Base-by-base conservation (phyloP, 2,329 filamentous ascomycete species). In the Cladosporium sphaerospermum region DNA sequence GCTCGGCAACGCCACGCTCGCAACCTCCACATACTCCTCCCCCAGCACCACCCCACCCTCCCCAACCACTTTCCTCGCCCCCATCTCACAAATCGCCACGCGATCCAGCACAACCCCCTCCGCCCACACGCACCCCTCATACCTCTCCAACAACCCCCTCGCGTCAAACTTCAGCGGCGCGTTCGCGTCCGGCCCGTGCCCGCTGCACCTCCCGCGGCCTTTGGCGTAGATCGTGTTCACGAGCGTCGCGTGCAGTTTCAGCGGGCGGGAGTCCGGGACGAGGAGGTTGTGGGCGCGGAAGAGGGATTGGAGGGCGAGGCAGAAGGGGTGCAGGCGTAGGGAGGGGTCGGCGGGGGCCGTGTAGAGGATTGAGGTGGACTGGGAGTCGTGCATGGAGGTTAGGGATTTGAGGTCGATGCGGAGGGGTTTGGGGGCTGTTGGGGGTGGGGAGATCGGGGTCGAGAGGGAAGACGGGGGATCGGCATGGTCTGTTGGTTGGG, bases 61-160 rank as follows among this genome's bases (percentile, higher is more conserved):
- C 34, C 78, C 71, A 7, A 79, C 73, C 28, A 81, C 72, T 61
- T 80, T 83, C 75, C 84, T 86, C 9, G 89, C 89, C 0, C 91
- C 89, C 91, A 96, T 96, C 65, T 82, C 83, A 66, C 89, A 96
- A 36, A 96, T 84, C 45, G 85, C 83, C 39, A 96, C 71, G 54
- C 75, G 80, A 53, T 89, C 82, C n/a, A 96, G 66, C 13, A 74
- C 72, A 19, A 92, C 73, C 47, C 81, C 72, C 51, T 82, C 74
- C 61, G 87, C 83, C 89, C 90, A 96, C 0, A 83, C 68, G 58
- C 83, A 83, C 34, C 82, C 80, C 33, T 77, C 75, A 62, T 84
- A 89, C 54, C 74, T 69, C 40, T 79, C 75, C n/a, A 76, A 62
- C 34, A 76, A 49, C 2, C 54, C 53, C 11, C 59, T 64, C 1